Evolutionary conservation across 2,329 filamentous ascomycete genomes (phyloP).

Genomic region (Epichloe baconii): DNA sequence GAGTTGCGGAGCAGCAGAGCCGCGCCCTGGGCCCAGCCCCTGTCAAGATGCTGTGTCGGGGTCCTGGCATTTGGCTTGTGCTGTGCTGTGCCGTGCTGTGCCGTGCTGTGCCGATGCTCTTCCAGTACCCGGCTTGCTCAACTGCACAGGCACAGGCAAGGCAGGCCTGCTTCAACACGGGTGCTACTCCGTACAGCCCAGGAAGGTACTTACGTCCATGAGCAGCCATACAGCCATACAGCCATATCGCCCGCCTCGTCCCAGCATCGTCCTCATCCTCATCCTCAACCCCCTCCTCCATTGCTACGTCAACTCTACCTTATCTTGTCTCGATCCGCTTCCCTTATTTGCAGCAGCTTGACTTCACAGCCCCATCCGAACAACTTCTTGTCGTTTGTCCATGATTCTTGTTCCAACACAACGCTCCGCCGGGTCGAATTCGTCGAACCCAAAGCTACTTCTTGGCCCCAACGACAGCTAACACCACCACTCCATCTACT

Average conservation of each 20-base stretch:
- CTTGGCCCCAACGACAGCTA: background rate
- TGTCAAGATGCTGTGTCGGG: background rate
- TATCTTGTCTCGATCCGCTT: background rate
- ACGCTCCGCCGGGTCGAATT: background rate
- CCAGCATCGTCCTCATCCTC: background rate
- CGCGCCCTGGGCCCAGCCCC: background rate
- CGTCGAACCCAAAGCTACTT: background rate
- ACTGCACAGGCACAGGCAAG: background rate
- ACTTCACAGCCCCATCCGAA: background rate
- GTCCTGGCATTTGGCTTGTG: background rate
- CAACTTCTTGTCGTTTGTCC: background rate
- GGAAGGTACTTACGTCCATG: background rate
- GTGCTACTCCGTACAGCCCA: too few species aligned
- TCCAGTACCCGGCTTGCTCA: background rate
- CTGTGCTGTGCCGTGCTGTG: background rate
- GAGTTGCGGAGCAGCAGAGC: background rate
- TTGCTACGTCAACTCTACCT: background rate
- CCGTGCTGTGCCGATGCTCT: background rate
- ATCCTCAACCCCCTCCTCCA: background rate
- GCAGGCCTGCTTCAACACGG: too few species aligned
- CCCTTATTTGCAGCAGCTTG: background rate
- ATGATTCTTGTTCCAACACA: background rate
- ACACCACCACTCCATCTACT: background rate
- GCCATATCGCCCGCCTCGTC: background rate
- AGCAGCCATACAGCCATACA: background rate